Percentiles rank a stretch among this genome's conserved stretches.
Conservation (phyloP, 2,329 filamentous ascomycete species). For the Colletotrichum sp. region DNA sequence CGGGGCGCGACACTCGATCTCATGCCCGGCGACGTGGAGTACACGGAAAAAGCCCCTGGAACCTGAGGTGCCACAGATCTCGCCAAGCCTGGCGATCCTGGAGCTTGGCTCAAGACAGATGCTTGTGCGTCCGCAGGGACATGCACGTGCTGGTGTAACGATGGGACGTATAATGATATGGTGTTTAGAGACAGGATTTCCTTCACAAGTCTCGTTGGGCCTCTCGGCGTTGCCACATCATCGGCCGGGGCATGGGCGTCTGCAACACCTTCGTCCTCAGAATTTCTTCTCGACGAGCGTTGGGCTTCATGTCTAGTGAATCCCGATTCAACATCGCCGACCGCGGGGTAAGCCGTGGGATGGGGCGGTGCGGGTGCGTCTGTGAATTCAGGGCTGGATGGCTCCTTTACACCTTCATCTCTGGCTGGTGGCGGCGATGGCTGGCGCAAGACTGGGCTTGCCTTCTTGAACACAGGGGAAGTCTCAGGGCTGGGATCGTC, state of each 20-base stretch:
- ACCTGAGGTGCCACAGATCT: slow-evolving; percentile 54
- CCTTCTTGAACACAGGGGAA: not conserved
- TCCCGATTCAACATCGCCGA: slow-evolving; percentile 16
- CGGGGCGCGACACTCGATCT: slow-evolving; percentile 1
- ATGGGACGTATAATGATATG: slow-evolving; percentile 61
- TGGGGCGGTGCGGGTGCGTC: not conserved
- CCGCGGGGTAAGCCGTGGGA: slow-evolving; percentile 4
- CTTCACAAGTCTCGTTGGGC: slow-evolving; percentile 59
- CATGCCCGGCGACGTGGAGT: slow-evolving; percentile 26
- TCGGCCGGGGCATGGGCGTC: slow-evolving; percentile 31
- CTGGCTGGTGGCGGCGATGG: not conserved
- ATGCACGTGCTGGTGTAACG: slow-evolving; percentile 50
- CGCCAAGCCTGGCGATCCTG: slow-evolving; percentile 31
- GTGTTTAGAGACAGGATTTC: slow-evolving; percentile 55
- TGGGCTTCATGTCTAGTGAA: not conserved
- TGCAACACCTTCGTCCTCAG: not conserved
- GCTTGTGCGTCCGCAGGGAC: slow-evolving; percentile 34
- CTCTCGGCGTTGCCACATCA: slow-evolving; percentile 54
- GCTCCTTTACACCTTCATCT: not conserved
- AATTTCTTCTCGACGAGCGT: not conserved
- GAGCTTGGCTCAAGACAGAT: slow-evolving; percentile 30
- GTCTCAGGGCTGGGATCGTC: slow-evolving; percentile 35
- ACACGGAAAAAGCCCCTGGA: slow-evolving; percentile 66
- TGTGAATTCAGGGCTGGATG: not conserved
- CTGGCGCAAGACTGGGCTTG: not conserved